phyloP scores from a whole-genome alignment of 2,329 filamentous ascomycete species.

The Exophiala mesophila region DNA sequence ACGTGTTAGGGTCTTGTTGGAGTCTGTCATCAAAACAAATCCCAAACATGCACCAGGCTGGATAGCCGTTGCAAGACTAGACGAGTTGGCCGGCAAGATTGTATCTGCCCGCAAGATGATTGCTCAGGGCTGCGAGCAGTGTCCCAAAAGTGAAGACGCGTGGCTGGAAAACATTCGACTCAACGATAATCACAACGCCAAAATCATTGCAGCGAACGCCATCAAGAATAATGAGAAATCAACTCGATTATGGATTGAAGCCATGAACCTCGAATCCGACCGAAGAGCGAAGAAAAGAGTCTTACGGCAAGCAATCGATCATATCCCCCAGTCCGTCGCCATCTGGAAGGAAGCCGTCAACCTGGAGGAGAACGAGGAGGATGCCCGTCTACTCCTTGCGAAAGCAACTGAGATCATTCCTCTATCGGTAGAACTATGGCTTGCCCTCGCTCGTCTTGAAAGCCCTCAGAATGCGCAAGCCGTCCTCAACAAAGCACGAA shows the following conservation, averaged over 20 bases:
- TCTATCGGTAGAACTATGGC: conserved; percentile 88
- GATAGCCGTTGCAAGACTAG: conserved; percentile 88
- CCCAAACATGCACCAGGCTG: conserved; percentile 91
- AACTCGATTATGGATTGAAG: conserved; percentile 87
- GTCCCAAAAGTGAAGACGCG: conserved; percentile 87
- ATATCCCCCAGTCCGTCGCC: conserved; percentile 88
- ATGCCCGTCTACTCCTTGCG: conserved; percentile 81
- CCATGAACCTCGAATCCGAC: conserved; percentile 85
- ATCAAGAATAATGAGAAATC: conserved; percentile 88
- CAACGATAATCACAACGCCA: conserved; percentile 88
- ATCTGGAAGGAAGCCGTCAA: conserved; percentile 99
- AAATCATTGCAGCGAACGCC: conserved; percentile 88
- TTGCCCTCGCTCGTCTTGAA: conserved; percentile 85
- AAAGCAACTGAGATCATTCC: conserved; percentile 96
- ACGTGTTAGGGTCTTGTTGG: conserved; percentile 83
- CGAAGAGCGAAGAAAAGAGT: conserved; percentile 85
- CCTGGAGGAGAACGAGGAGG: conserved; percentile 80
- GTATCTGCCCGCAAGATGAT: conserved; percentile 87
- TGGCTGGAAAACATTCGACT: conserved; percentile 96
- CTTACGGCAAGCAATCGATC: conserved; percentile 81
- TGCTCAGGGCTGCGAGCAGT: conserved; percentile 79
- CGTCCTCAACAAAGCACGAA: conserved; percentile 90
- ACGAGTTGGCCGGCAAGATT: conserved; percentile 87
- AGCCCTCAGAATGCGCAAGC: conserved; percentile 87
- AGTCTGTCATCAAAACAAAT: conserved; percentile 96